These are phyloP conservation scores for Zymoseptoria brevis DNA, from an alignment of 2,329 filamentous ascomycete genomes.

Conservation along the genomic window DNA sequence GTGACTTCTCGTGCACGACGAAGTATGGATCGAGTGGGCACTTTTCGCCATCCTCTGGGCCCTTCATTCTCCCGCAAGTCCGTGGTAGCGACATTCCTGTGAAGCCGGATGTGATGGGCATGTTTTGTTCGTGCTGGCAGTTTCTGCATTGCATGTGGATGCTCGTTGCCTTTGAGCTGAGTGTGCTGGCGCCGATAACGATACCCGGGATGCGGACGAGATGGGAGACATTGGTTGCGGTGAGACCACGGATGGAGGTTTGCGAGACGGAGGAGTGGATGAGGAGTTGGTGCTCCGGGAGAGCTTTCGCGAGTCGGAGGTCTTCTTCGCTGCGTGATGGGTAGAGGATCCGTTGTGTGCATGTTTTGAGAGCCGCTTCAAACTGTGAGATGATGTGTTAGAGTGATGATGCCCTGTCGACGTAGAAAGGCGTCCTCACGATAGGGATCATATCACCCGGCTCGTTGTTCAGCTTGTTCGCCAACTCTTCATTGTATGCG, in stretches of 20 bases:
- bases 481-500: slow-evolving; percentile 90
- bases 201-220: slow-evolving; percentile 97
- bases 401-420: no score
- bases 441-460: slow-evolving; percentile 88
- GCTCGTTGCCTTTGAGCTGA: slow-evolving; percentile 88
- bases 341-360: slow-evolving; percentile 88
- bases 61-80: slow-evolving; percentile 55
- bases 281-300: slow-evolving; percentile 87
- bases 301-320: slow-evolving; percentile 38
- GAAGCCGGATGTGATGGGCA: slow-evolving; percentile 78
- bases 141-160: slow-evolving; percentile 82
- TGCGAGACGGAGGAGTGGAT: slow-evolving; percentile 86
- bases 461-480: slow-evolving; percentile 79
- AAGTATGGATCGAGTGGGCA: slow-evolving; percentile 95
- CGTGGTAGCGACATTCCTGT: slow-evolving; percentile 77
- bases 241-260: slow-evolving; percentile 87
- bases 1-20: slow-evolving; percentile 85
- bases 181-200: slow-evolving; percentile 91
- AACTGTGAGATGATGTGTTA: slow-evolving; percentile 53
- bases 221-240: slow-evolving; percentile 83
- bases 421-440: no score
- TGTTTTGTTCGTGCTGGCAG: slow-evolving; percentile 63
- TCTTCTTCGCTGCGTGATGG: slow-evolving; percentile 59
- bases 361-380: slow-evolving; percentile 79
- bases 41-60: slow-evolving; percentile 52